These are phyloP conservation scores for Mortierella sp. DNA, from an alignment of 371 early-diverging fungal genomes.

Conservation along the genomic window DNA sequence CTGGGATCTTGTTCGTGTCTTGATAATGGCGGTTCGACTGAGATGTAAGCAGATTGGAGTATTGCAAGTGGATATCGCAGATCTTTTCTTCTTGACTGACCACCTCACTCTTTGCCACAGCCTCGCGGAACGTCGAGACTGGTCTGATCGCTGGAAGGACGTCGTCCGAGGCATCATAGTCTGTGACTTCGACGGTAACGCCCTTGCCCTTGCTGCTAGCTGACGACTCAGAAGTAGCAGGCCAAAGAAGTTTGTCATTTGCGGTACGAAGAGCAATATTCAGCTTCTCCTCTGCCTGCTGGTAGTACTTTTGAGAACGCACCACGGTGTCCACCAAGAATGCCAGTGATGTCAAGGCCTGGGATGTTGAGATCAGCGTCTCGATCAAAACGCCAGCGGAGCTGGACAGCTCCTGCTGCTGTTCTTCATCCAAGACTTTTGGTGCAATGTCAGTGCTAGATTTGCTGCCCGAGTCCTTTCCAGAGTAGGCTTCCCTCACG, in stretches of 20 bases:
- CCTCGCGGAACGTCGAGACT: conserved; percentile 45
- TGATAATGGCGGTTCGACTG: conserved; percentile 67
- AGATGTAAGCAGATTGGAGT: conserved; percentile 64
- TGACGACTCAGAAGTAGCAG: conserved; percentile 17
- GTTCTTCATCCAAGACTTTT: conserved; percentile 36
- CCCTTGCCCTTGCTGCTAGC: conserved; percentile 47
- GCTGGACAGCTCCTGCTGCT: conserved; percentile 47
- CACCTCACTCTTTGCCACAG: conserved; percentile 27
- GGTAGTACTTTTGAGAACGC: conserved; percentile 47
- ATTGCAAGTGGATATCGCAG: conserved; percentile 61
- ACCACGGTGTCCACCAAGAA: conserved; percentile 48
- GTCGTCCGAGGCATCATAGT: conserved; percentile 25
- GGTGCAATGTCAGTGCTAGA: conserved; percentile 35
- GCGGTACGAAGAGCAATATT: conserved; percentile 48
- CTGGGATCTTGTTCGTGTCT: conserved; percentile 55
- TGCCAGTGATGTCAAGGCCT: conserved; percentile 51
- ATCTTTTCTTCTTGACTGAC: conserved; percentile 45
- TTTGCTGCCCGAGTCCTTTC: background rate
- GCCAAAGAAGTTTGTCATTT: conserved; percentile 43
- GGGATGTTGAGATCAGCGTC: conserved; percentile 61
- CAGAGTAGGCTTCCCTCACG: conserved; percentile 26
- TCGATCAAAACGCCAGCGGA: conserved; percentile 57
- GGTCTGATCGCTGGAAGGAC: conserved; percentile 37
- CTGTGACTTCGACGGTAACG: conserved; percentile 18
- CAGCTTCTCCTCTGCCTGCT: conserved; percentile 49